Evolutionary conservation across 805 yeast genomes (phyloP), one percentile per base, ranked within the genome.

Genomic region (Yarrowia sp.): DNA sequence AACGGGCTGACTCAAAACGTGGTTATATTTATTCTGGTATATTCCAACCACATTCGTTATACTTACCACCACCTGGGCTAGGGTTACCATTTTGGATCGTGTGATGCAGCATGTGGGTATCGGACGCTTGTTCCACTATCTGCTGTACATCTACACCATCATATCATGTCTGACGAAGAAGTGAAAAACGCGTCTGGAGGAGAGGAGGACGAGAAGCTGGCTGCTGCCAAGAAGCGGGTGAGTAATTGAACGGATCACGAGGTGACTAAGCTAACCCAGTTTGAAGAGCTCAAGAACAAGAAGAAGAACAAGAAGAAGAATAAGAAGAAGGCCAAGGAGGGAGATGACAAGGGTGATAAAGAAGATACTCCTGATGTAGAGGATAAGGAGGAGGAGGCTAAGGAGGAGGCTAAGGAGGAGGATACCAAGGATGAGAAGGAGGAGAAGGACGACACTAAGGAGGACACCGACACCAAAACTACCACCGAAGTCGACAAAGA

Each of bases 211-310:
- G 90, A 87, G 74, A 85, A 87, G 76, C 80, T 90, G 63, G 92
- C 88, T 72, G 89, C 89, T 1, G 95, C 94, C 5, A 84, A 89
- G 74, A 89, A 87, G 79, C 85, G 87, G 71, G 86, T 84, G 50
- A 10, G 82, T 77, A 46, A 41, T 65, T 67, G 14, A 3, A 8
- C 58, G 19, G 36, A 49, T 36, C 19, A 8, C 46, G 10, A 63
- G 38, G 42, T 26, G n/a, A 19, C 66, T 68, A 26, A 26, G 32
- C 32, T 26, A 48, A 40, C 36, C 26, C 71, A 82, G 82, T 86
- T 82, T 72, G 92, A 89, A 70, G 91, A 88, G 73, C 79, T 89
- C 81, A 89, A 86, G 78, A 82, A 81, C 77, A 82, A 81, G 72
- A 81, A 82, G 75, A 81, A 87, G 80, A 85, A 85, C 78, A 82